Evolutionary conservation across 2,329 filamentous ascomycete genomes (phyloP), one percentile per base, ranked within the genome.

Genomic region (Samsoniella hepiali): DNA sequence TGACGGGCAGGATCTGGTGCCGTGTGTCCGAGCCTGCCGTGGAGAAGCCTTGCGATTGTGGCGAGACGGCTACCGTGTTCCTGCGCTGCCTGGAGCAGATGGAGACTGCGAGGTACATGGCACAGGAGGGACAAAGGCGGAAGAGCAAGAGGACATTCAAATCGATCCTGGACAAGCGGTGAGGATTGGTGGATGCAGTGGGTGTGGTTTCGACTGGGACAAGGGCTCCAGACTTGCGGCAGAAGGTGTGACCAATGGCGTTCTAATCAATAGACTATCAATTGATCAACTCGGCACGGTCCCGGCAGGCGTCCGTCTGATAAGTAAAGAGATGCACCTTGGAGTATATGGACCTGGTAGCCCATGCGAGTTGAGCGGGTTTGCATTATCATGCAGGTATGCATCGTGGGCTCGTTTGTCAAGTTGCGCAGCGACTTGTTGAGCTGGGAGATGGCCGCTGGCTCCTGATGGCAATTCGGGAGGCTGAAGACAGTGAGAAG

Each of bases 1-100:
- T 59, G 57, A 40, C 45, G 45, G 57, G 45, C 57, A 50, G 45
- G 57, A 59, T 59, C 57, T 59, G 45, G 32, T 59, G 45, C 57
- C 57, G 57, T 59, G 13, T 31, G 57, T 15, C 57, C 57, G 57
- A 50, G 57, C 44, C 32, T 50, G 57, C 57, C 57, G 57, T 15
- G 22, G 32, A 38, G 5, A 31, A 38, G 56, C 6, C 44, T 38
- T n/a, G 54, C 57, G 45, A 59, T 50, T 44, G 27, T 47, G 40
- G 22, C 50, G 32, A 50, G 27, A 29, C 27, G 29, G 45, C 6
- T 49, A 22, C 22, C 11, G 22, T 13, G 22, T 7, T 58, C 31
- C 13, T 49, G 42, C 38, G 31, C 6, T 3, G 27, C 22, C 7
- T 22, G 40, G 8, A 5, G 40, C 3, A 22, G 54, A 45, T 3